Evolutionary conservation across 371 early-diverging fungal species (phyloP).

Genomic region (Choanephora cucurbitarum): DNA sequence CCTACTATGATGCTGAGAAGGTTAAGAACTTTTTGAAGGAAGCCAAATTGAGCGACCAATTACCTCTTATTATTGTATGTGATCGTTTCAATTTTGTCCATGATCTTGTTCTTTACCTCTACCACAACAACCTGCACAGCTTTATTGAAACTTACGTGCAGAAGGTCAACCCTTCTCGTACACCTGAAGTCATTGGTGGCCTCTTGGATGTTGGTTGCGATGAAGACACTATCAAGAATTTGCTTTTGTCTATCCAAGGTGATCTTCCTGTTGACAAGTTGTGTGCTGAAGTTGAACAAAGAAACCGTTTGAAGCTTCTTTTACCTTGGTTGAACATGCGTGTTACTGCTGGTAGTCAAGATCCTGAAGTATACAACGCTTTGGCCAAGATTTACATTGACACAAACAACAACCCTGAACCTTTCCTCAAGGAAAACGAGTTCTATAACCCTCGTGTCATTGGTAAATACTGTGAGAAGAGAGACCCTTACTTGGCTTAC

Average conservation of each 20-base stretch:
- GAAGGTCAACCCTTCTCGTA: conserved; percentile 93
- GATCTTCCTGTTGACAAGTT: conserved; percentile 84
- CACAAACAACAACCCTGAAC: conserved; percentile 97
- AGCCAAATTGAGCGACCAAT: conserved; percentile 91
- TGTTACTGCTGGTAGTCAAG: conserved; percentile 84
- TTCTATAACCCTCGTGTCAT: conserved; percentile 88
- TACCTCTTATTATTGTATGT: conserved; percentile 97
- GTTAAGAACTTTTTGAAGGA: conserved; percentile 99
- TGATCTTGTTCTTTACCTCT: conserved; percentile 93
- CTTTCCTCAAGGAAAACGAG: conserved; percentile 92
- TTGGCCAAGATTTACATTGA: conserved; percentile 98
- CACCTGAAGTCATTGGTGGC: conserved; percentile 96
- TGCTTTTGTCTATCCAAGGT: conserved; percentile 79
- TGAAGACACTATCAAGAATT: conserved; percentile 87
- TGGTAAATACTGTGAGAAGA: conserved; percentile 97
- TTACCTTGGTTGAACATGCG: conserved; percentile 91
- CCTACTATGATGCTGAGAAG: conserved; percentile 93
- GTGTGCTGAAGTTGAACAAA: conserved; percentile 92
- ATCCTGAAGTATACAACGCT: conserved; percentile 92
- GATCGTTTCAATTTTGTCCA: conserved; percentile 97
- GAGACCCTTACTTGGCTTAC: conserved; percentile 95
- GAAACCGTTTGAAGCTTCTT: conserved; percentile 94
- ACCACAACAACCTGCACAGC: conserved; percentile 90
- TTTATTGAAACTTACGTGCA: conserved; percentile 98
- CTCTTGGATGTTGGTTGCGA: conserved; percentile 97